Conservation (phyloP, 2,329 filamentous ascomycete genomes). For the Cladophialophora carrionii region DNA sequence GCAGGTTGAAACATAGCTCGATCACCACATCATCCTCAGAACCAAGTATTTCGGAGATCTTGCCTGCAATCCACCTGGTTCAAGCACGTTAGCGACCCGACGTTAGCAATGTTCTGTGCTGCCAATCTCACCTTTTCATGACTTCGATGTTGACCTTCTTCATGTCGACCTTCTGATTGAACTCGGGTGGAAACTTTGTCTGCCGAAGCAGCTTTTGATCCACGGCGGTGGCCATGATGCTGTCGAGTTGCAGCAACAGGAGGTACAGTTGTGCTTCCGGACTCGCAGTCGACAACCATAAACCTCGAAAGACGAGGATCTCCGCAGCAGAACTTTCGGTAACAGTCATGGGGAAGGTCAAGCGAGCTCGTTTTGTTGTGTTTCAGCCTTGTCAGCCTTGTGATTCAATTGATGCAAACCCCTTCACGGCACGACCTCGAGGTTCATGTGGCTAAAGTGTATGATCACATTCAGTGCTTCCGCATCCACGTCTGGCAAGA, state of each 20-base stretch:
- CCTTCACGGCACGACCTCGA: neutral
- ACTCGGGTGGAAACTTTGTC: constrained; percentile 92
- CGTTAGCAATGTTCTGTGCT: constrained; percentile 17
- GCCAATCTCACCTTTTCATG: constrained; percentile 81
- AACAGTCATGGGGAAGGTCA: constrained; percentile 19
- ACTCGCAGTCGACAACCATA: neutral
- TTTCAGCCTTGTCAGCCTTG: constrained; percentile 7
- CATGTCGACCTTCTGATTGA: constrained; percentile 95
- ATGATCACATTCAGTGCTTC: neutral
- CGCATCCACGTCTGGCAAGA: neutral
- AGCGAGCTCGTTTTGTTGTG: constrained; percentile 14
- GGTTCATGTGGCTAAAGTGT: neutral
- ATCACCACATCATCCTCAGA: constrained; percentile 95
- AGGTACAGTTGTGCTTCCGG: neutral
- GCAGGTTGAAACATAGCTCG: constrained; percentile 72
- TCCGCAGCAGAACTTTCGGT: neutral
- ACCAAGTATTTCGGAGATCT: constrained; percentile 84
- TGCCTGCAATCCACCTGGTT: constrained; percentile 85
- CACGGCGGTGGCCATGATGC: constrained; percentile 62
- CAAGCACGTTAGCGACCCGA: constrained; percentile 27
- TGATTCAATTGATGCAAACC: neutral
- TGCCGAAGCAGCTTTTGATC: constrained; percentile 87
- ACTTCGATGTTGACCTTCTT: constrained; percentile 95
- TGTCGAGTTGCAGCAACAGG: neutral
- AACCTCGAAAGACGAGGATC: constrained; percentile 7